phyloP scores from a whole-genome alignment of 2,329 filamentous ascomycete species.

The Fusarium sp. region DNA sequence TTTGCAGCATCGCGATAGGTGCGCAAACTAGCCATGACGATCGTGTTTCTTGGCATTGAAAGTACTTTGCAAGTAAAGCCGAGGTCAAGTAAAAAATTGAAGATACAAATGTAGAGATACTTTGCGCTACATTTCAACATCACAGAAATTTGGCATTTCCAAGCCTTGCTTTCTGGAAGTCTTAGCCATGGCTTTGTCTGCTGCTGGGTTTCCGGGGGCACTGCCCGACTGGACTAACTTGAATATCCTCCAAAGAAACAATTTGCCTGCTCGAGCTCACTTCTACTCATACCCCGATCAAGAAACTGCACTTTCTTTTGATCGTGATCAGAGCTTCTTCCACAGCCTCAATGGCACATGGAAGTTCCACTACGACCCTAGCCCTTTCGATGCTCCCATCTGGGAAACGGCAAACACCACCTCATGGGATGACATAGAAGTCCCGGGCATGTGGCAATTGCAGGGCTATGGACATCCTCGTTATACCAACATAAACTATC shows the following conservation, averaged over 20 bases:
- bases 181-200: slow-evolving; percentile 8
- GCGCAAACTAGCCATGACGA: slow-evolving; percentile 13
- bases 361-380: slow-evolving; percentile 31
- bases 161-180: neutral
- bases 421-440: slow-evolving; percentile 59
- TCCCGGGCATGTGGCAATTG: slow-evolving; percentile 79
- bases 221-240: slow-evolving; percentile 25
- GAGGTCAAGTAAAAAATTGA: neutral
- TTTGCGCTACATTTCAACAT: neutral
- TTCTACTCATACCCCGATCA: slow-evolving; percentile 27
- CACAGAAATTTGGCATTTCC: accelerated
- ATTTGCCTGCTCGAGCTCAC: slow-evolving; percentile 22
- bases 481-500: slow-evolving; percentile 77
- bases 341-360: slow-evolving; percentile 25
- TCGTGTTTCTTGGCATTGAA: slow-evolving; percentile 19
- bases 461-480: slow-evolving; percentile 75
- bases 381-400: slow-evolving; percentile 10
- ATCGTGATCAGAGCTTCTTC: neutral
- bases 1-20: slow-evolving; percentile 16
- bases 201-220: slow-evolving; percentile 13
- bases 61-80: neutral
- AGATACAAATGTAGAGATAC: neutral
- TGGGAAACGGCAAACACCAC: slow-evolving; percentile 13
- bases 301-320: slow-evolving; percentile 5
- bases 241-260: slow-evolving; percentile 16